These are phyloP conservation scores for Ogataea thermomethanolica DNA, from an alignment of 805 yeast species.

Conservation along the genomic window DNA sequence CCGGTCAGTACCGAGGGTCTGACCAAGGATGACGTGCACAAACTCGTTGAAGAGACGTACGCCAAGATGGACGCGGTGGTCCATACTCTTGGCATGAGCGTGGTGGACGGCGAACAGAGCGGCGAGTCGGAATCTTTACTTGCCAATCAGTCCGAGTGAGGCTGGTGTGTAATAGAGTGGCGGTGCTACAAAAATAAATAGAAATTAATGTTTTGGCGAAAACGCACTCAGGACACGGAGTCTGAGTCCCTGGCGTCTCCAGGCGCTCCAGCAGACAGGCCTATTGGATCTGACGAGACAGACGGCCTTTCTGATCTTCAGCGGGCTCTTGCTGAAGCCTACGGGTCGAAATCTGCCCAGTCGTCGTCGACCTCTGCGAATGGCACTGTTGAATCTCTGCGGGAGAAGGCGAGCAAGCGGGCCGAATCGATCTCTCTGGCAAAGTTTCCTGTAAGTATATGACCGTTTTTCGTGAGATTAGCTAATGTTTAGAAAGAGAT, in stretches of 20 bases:
- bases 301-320: constrained; percentile 13
- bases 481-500: constrained; percentile 34
- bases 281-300: neutral
- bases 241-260: neutral
- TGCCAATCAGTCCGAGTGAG: constrained; percentile 3
- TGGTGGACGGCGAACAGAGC: constrained; percentile 18
- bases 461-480: neutral
- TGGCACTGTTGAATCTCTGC: constrained; percentile 12
- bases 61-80: constrained; percentile 50
- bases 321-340: constrained; percentile 21
- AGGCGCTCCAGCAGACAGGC: neutral
- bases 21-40: constrained; percentile 66
- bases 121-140: constrained; percentile 17
- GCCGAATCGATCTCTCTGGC: constrained; percentile 26
- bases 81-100: constrained; percentile 42
- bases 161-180: constrained; percentile 3
- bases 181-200: constrained; percentile 5
- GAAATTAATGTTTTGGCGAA: constrained; percentile 9
- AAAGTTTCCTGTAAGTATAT: constrained; percentile 32
- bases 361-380: constrained; percentile 6
- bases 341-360: constrained; percentile 23
- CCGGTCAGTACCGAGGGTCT: constrained; percentile 73
- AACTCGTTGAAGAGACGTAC: constrained; percentile 54
- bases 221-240: neutral
- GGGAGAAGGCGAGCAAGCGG: constrained; percentile 30